These are phyloP conservation scores for Penicillium crustosum DNA, from an alignment of 2,329 filamentous ascomycete species.

Conservation along the genomic window DNA sequence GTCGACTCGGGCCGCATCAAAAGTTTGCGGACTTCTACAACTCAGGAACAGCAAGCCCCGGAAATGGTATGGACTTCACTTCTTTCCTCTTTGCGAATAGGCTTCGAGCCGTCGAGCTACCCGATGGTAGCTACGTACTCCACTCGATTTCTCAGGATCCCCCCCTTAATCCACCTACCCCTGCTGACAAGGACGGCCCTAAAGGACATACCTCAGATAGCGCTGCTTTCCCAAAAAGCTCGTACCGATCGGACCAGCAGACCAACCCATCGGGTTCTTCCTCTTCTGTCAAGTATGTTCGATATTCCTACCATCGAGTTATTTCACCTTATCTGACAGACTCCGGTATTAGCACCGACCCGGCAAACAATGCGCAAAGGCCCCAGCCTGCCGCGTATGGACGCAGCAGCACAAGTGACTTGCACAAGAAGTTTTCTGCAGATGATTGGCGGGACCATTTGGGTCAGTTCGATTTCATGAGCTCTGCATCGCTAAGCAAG, in stretches of 20 bases:
- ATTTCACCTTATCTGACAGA: neutral
- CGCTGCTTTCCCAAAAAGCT: slow-evolving; percentile 26
- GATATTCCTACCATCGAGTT: neutral
- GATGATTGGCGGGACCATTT: slow-evolving; percentile 44
- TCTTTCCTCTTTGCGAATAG: slow-evolving; percentile 7
- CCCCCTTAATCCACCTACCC: slow-evolving; percentile 7
- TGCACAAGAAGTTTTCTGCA: slow-evolving; percentile 44
- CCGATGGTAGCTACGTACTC: neutral
- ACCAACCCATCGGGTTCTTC: slow-evolving; percentile 9
- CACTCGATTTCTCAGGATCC: neutral
- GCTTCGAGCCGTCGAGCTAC: neutral
- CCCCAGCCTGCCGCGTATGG: slow-evolving; percentile 27
- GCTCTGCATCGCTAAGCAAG: slow-evolving; percentile 28
- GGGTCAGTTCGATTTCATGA: slow-evolving; percentile 38
- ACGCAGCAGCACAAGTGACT: slow-evolving; percentile 35
- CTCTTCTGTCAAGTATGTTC: slow-evolving; percentile 19
- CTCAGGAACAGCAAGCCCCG: slow-evolving; percentile 22
- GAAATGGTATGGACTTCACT: slow-evolving; percentile 34
- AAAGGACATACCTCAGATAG: slow-evolving; percentile 37
- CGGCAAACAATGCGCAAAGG: neutral
- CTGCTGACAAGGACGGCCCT: slow-evolving; percentile 28
- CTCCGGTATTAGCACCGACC: slow-evolving; percentile 5
- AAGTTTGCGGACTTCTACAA: slow-evolving; percentile 31
- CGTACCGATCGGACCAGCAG: slow-evolving; percentile 15
- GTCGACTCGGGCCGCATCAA: slow-evolving; percentile 35